Percentiles rank a stretch among this genome's conserved stretches.
phyloP scores from a whole-genome alignment of 2,329 filamentous ascomycete genomes.

The Trichoderma sp. region DNA sequence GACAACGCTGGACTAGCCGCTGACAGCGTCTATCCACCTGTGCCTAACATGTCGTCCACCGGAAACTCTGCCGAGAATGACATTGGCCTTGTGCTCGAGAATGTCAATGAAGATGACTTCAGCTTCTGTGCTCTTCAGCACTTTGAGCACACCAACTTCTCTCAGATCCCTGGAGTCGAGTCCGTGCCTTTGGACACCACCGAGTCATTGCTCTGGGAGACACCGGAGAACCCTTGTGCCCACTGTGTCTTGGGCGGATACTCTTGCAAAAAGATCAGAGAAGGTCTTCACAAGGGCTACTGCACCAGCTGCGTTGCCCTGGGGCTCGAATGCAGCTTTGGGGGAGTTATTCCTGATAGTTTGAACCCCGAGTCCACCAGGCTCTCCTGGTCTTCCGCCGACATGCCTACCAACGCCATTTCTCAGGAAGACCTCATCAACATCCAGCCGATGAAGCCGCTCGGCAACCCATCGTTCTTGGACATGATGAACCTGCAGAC shows the following conservation, averaged over 20 bases:
- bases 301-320: conserved; percentile 62
- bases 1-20: conserved; percentile 46
- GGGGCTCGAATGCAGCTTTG: conserved; percentile 57
- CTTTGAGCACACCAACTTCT: conserved; percentile 40
- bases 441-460: conserved; percentile 26
- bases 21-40: conserved; percentile 33
- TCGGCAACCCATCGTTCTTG: conserved; percentile 27
- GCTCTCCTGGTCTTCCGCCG: conserved; percentile 38
- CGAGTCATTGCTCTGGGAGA: conserved; percentile 35
- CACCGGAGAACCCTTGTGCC: conserved; percentile 47
- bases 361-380: conserved; percentile 34
- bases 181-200: background rate
- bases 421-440: conserved; percentile 27
- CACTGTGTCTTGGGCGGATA: conserved; percentile 52
- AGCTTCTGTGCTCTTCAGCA: conserved; percentile 59
- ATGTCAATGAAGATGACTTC: conserved; percentile 57
- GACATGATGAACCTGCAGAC: conserved; percentile 27
- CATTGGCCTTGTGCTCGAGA: conserved; percentile 54
- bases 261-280: conserved; percentile 58
- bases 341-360: conserved; percentile 33
- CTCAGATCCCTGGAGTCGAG: background rate
- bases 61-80: conserved; percentile 34
- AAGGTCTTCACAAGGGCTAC: conserved; percentile 58
- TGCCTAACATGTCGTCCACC: conserved; percentile 36
- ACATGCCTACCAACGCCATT: conserved; percentile 39